phyloP scores from a whole-genome alignment of 2,329 filamentous ascomycete species.

The Aureobasidium sp. region DNA sequence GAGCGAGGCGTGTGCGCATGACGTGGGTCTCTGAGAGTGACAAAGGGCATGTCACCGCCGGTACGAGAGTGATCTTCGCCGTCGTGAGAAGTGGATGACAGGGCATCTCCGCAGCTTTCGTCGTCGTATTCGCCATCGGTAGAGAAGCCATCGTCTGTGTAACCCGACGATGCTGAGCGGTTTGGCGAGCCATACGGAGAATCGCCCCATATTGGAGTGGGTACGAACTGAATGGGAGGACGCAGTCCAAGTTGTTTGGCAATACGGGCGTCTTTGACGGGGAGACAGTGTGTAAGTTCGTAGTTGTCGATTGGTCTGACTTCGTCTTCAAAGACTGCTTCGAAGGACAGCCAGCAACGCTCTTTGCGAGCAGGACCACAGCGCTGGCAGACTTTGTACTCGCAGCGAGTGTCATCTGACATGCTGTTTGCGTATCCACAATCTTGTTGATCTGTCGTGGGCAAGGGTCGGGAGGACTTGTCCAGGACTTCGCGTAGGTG shows the following conservation, averaged over 20 bases:
- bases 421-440: background rate
- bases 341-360: conserved; percentile 37
- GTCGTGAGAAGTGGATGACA: background rate
- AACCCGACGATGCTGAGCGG: background rate
- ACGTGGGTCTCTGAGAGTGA: background rate
- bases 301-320: conserved; percentile 25
- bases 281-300: conserved; percentile 25
- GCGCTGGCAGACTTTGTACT: conserved; percentile 39
- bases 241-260: conserved; percentile 29
- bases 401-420: conserved; percentile 24
- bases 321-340: conserved; percentile 32
- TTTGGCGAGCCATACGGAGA: background rate
- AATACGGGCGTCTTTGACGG: conserved; percentile 27
- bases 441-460: background rate
- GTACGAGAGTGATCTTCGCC: background rate
- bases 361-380: conserved; percentile 44
- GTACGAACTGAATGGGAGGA: background rate
- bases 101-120: background rate
- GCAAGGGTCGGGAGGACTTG: background rate
- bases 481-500: conserved; percentile 23
- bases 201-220: background rate
- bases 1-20: background rate
- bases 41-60: background rate
- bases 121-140: background rate
- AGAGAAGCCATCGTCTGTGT: conserved; percentile 2